phyloP scores from a whole-genome alignment of 1,139 yeast genomes.

The Scheffersomyces quercinus region DNA sequence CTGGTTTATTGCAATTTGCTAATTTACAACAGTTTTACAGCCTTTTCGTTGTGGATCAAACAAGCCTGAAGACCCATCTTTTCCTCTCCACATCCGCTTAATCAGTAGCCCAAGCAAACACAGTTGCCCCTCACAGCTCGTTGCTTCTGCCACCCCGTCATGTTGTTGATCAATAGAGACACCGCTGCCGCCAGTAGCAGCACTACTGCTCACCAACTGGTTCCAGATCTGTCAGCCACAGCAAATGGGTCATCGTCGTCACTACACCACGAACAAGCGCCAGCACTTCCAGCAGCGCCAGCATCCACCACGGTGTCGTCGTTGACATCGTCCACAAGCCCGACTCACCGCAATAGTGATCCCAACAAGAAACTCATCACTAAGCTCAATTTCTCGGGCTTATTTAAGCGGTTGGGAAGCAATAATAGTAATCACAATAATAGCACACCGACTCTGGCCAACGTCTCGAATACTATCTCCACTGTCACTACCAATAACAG shows the following conservation, averaged over 20 bases:
- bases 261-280: too few species aligned
- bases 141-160: neutral
- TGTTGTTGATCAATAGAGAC: conserved; percentile 10
- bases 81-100: too few species aligned
- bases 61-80: too few species aligned
- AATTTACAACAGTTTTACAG: too few species aligned
- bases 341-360: neutral
- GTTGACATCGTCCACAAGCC: neutral
- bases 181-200: neutral
- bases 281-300: neutral
- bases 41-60: too few species aligned
- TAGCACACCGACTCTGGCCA: neutral
- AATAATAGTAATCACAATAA: neutral
- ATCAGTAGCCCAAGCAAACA: too few species aligned
- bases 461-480: neutral
- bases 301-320: neutral
- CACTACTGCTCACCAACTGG: too few species aligned
- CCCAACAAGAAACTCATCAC: conserved; percentile 2
- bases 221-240: too few species aligned
- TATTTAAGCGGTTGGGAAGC: conserved; percentile 7
- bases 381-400: conserved; percentile 12
- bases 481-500: too few species aligned
- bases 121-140: too few species aligned
- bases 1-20: too few species aligned
- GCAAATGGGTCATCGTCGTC: too few species aligned